phyloP scores from a whole-genome alignment of 169 alveolate species.

The Plasmodium inui region DNA sequence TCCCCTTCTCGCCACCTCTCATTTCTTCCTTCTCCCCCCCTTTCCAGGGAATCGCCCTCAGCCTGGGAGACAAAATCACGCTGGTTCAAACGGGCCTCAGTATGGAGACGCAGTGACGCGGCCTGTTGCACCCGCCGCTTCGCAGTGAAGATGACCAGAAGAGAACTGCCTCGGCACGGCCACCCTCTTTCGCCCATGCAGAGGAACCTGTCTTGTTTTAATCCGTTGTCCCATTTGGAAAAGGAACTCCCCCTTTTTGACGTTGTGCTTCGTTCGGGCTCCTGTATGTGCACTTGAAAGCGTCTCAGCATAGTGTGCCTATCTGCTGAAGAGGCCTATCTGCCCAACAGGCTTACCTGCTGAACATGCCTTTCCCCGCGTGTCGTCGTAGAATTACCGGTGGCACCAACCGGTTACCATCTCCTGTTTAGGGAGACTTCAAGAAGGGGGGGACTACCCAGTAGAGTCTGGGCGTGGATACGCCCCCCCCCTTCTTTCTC shows the following conservation, averaged over 20 bases:
- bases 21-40: no score
- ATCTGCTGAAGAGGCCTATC: no score
- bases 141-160: not conserved
- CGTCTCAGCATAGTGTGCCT: not conserved
- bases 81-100: conserved; percentile 56
- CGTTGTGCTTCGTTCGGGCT: no score
- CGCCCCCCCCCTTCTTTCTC: not conserved
- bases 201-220: not conserved
- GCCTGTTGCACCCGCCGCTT: not conserved
- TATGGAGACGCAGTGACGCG: not conserved
- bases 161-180: no score
- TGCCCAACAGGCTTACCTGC: no score
- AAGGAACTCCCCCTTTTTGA: no score
- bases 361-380: not conserved
- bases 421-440: not conserved
- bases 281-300: not conserved
- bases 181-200: no score
- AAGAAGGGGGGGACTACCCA: not conserved
- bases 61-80: conserved; percentile 71
- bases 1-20: no score
- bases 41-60: conserved; percentile 69
- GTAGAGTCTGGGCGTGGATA: not conserved
- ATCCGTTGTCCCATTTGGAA: not conserved
- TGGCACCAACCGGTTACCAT: not conserved
- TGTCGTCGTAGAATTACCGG: not conserved